Conservation (phyloP, 2,329 filamentous ascomycete species). For the Colletotrichum aenigma region DNA sequence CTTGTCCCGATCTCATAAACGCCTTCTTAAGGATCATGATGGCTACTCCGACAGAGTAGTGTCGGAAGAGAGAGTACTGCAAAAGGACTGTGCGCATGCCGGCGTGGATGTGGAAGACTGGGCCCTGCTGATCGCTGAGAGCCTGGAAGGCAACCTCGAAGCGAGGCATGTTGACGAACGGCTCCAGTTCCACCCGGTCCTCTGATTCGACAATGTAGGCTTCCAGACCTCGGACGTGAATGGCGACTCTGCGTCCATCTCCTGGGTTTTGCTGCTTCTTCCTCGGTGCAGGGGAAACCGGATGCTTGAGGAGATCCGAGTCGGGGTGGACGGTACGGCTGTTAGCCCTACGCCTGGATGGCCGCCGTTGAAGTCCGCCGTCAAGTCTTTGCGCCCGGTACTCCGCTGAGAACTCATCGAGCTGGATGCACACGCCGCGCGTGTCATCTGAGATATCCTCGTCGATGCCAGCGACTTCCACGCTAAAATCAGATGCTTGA, state of each 20-base stretch:
- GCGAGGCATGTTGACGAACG: constrained; percentile 84
- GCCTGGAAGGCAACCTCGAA: constrained; percentile 89
- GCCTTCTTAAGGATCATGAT: constrained; percentile 74
- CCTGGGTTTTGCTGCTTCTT: constrained; percentile 61
- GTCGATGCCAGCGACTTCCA: constrained; percentile 91
- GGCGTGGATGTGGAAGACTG: constrained; percentile 86
- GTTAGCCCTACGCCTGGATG: constrained; percentile 71
- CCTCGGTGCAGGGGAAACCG: constrained; percentile 49
- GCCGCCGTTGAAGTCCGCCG: constrained; percentile 56
- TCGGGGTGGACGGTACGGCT: constrained; percentile 76
- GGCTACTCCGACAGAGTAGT: constrained; percentile 88
- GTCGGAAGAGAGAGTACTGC: constrained; percentile 91
- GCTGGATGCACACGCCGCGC: constrained; percentile 81
- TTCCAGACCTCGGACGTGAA: constrained; percentile 85
- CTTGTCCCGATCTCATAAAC: constrained; percentile 60
- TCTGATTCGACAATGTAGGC: constrained; percentile 88
- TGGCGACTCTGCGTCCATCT: constrained; percentile 81
- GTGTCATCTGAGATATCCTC: constrained; percentile 80
- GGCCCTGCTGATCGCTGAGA: constrained; percentile 83
- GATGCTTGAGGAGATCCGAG: constrained; percentile 60
- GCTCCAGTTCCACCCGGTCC: constrained; percentile 82
- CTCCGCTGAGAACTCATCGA: constrained; percentile 87
- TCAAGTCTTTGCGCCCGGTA: constrained; percentile 85
- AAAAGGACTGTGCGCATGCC: constrained; percentile 78
- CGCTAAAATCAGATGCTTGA: constrained; percentile 85